A percentile compares a stretch with the other conserved stretches of the same genome.
Conservation (phyloP, 2,329 filamentous ascomycete species). For the Calycina marina region DNA sequence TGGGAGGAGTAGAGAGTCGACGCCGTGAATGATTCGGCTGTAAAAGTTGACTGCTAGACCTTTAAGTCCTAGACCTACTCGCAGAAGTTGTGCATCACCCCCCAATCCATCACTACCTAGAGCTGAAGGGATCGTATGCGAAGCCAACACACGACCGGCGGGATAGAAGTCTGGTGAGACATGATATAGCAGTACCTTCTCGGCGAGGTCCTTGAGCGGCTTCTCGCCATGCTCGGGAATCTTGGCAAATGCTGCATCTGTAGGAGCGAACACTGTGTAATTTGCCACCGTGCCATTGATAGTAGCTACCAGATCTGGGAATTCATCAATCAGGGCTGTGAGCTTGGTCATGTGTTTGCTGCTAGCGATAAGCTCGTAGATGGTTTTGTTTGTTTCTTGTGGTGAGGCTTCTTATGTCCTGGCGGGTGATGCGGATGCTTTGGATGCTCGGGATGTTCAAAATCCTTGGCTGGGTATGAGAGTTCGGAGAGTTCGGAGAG, state of each 20-base stretch:
- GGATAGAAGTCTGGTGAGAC: slow-evolving; percentile 53
- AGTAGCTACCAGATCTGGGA: slow-evolving; percentile 53
- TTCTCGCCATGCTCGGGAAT: slow-evolving; percentile 38
- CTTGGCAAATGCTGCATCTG: slow-evolving; percentile 58
- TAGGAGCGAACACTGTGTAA: slow-evolving; percentile 70
- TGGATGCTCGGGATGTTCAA: slow-evolving; percentile 21
- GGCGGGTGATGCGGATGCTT: slow-evolving; percentile 16
- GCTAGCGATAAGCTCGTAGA: slow-evolving; percentile 66
- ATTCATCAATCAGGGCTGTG: slow-evolving; percentile 57
- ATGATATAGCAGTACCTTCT: slow-evolving; percentile 61
- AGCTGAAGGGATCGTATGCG: slow-evolving; percentile 64
- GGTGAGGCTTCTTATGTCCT: slow-evolving; percentile 15
- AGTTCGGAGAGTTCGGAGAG: slow-evolving; percentile 21
- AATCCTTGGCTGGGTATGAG: slow-evolving; percentile 13
- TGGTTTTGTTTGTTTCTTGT: slow-evolving; percentile 47
- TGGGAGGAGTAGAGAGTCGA: slow-evolving; percentile 63
- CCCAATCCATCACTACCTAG: slow-evolving; percentile 45
- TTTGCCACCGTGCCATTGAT: slow-evolving; percentile 64
- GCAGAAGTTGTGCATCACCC: slow-evolving; percentile 55
- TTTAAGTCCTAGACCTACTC: slow-evolving; percentile 44
- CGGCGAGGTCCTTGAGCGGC: slow-evolving; percentile 54
- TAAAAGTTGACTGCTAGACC: slow-evolving; percentile 67
- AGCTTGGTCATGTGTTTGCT: slow-evolving; percentile 68
- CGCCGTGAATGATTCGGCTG: slow-evolving; percentile 59
- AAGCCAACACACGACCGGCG: slow-evolving; percentile 47